phyloP scores from a whole-genome alignment of 2,329 filamentous ascomycete species.

The Penicillium glabrum region DNA sequence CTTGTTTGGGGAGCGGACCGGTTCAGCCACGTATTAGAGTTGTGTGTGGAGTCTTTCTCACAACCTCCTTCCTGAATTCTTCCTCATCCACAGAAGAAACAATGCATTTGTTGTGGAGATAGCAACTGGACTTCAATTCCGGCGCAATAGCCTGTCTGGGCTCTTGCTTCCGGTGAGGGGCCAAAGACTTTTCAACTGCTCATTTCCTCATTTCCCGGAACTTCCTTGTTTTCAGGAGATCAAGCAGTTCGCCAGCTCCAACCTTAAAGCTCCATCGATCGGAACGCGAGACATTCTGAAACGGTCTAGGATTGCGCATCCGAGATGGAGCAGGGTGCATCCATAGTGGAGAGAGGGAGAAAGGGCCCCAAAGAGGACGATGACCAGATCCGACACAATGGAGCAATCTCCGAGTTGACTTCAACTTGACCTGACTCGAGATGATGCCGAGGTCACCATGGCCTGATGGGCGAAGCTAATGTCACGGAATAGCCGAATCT shows the following conservation, averaged over 20 bases:
- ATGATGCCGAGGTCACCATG: neutral
- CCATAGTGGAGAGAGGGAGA: no score
- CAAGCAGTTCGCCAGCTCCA: neutral
- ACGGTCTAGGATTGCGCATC: constrained; percentile 6
- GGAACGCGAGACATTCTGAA: constrained; percentile 15
- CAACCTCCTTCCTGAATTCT: neutral
- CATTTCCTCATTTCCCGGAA: neutral
- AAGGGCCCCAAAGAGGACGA: no score
- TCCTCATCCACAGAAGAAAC: neutral
- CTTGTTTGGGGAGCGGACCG: neutral
- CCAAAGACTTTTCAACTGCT: neutral
- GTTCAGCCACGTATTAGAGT: constrained; percentile 5
- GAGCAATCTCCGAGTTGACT: no score
- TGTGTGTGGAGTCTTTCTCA: constrained; percentile 1
- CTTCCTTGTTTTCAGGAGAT: neutral
- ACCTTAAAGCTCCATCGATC: constrained; percentile 1
- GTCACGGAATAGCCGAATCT: neutral
- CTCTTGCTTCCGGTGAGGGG: neutral
- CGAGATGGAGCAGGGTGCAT: neutral
- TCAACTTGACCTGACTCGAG: no score
- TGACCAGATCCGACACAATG: no score
- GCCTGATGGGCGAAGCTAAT: neutral
- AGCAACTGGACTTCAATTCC: constrained; percentile 11
- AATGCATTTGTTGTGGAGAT: neutral
- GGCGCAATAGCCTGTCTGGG: constrained; percentile 17